Conservation (phyloP, 805 yeast genomes). For the Saccharomyces paradoxus region DNA sequence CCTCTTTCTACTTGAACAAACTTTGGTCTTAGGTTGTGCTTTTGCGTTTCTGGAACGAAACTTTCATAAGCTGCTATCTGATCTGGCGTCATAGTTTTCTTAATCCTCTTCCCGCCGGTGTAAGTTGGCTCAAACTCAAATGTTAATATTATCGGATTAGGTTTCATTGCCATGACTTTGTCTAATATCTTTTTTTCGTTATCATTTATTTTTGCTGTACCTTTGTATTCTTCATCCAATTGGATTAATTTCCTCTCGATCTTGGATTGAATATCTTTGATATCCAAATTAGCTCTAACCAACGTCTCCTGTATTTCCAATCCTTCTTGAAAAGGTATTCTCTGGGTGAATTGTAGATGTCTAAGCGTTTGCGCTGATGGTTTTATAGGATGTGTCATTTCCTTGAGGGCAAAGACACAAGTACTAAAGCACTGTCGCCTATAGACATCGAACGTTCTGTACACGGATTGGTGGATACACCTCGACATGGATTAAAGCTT, state of each 20-base stretch:
- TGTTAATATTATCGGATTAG: constrained; percentile 63
- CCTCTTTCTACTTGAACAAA: constrained; percentile 82
- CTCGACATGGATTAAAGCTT: background rate
- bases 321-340: constrained; percentile 41
- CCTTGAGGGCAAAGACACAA: background rate
- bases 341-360: constrained; percentile 37
- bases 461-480: background rate
- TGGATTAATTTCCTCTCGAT: constrained; percentile 36
- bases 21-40: constrained; percentile 38
- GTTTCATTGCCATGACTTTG: constrained; percentile 40
- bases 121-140: constrained; percentile 82
- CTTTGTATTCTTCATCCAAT: constrained; percentile 34
- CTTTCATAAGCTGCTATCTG: constrained; percentile 19
- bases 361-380: constrained; percentile 32
- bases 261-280: constrained; percentile 45
- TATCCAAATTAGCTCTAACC: constrained; percentile 48
- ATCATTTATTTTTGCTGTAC: constrained; percentile 32
- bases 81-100: constrained; percentile 37
- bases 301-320: constrained; percentile 48
- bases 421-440: constrained; percentile 2
- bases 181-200: constrained; percentile 40
- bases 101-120: constrained; percentile 86
- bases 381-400: constrained; percentile 27
- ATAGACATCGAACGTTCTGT: background rate
- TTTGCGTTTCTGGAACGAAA: constrained; percentile 22